Base-by-base conservation (phyloP, 192 early-diverging fungal genomes). In the Coemansia sp. region DNA sequence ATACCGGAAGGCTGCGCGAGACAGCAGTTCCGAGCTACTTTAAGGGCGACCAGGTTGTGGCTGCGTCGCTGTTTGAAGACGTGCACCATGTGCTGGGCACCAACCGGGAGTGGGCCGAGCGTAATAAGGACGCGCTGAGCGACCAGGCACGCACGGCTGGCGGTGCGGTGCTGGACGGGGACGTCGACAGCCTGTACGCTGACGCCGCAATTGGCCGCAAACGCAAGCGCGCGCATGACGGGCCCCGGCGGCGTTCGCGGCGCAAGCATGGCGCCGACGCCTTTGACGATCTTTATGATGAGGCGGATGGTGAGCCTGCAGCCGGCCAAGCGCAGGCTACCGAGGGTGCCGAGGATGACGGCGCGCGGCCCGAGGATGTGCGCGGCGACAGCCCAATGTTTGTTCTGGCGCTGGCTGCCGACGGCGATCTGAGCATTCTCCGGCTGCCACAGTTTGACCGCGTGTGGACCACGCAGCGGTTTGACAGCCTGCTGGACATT, bases 231-330 rank as follows among this genome's bases (percentile, higher is more conserved):
- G 38, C 48, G 3, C 31, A 40, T 11, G 40, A 50, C 8, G 30
- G n/a, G 8, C 6, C 31, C 10, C 55, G 52, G 42, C 60, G 55
- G 12, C 59, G 42, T 5, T 56, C 27, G 45, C 45, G 49, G 23
- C 59, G 42, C 22, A 57, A 47, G 41, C 41, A 50, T 29, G 43
- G 14, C 14, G 68, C 23, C 20, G 62, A 62, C 26, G 50, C 28
- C 15, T 57, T 60, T 48, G 64, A 67, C 30, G 64, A 66, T 20
- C 53, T 60, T 23, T 78, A 77, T 39, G 70, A 78, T 22, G 80
- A 82, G 29, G 80, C 70, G 15, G 66, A 79, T 4, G 70, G 68
- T 26, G 52, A 35, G 1, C n/a, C 5, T 1, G 55, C 20, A 4
- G 31, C 26, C 0, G 47, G 5, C 5, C 4, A 43, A 15, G 45